A percentile compares a stretch with the other conserved stretches of the same genome.
Conservation (phyloP, 768 basidiomycete genomes). For the Asterophora parasitica region DNA sequence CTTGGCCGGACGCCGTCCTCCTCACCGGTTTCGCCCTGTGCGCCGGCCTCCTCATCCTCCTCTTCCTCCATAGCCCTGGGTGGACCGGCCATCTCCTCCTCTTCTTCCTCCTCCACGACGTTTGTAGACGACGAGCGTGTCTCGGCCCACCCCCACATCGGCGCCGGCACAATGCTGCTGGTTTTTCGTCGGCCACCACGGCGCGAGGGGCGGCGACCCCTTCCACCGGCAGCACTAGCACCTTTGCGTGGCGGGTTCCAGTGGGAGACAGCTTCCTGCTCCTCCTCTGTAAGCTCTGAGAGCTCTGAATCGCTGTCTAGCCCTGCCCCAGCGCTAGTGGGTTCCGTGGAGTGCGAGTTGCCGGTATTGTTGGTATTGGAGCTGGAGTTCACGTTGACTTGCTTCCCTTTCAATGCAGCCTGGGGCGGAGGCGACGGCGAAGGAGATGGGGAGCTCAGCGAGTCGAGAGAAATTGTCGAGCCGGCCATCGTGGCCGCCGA, state of each 20-base stretch:
- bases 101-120: conserved; percentile 47
- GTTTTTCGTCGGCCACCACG: conserved; percentile 23
- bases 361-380: too few relatives aligned
- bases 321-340: conserved; percentile 32
- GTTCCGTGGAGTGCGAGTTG: conserved; percentile 14
- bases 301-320: conserved; percentile 71
- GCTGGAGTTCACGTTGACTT: too few relatives aligned
- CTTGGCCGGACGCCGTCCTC: conserved; percentile 10
- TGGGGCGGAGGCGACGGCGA: conserved; percentile 37
- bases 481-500: conserved; percentile 40
- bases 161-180: conserved; percentile 66
- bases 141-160: conserved; percentile 87
- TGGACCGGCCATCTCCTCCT: conserved; percentile 41
- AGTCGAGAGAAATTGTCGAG: conserved; percentile 60
- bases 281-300: conserved; percentile 81
- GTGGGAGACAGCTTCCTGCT: conserved; percentile 48
- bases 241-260: conserved; percentile 20
- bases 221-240: conserved; percentile 11
- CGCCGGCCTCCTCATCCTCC: conserved; percentile 36
- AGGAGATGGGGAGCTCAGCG: conserved; percentile 65
- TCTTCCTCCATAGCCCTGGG: conserved; percentile 62
- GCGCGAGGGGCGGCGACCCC: conserved; percentile 17
- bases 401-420: neutral
- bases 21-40: conserved; percentile 32
- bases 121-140: conserved; percentile 30